A percentile compares a stretch with the other conserved stretches of the same genome.
Conservation (phyloP, 441 rosid genomes). For the Croton setiger region DNA sequence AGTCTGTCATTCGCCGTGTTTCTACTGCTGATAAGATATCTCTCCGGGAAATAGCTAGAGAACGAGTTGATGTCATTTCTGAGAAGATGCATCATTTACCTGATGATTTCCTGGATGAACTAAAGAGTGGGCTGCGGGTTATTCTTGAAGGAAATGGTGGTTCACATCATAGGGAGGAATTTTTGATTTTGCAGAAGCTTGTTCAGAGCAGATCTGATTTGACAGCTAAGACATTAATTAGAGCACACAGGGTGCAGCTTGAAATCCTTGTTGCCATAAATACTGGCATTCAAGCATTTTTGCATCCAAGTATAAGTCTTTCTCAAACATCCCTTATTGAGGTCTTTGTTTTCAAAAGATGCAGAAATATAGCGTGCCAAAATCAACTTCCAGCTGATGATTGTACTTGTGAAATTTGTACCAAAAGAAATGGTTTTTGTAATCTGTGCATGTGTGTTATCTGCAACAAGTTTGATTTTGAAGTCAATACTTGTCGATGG, state of each 20-base stretch:
- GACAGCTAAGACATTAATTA: constrained; percentile 72
- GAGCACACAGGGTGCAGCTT: constrained; percentile 85
- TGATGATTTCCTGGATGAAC: constrained; percentile 74
- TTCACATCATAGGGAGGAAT: constrained; percentile 73
- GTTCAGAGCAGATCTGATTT: constrained; percentile 79
- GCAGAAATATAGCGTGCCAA: constrained; percentile 91
- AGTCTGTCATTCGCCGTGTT: constrained; percentile 58
- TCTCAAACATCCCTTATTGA: constrained; percentile 87
- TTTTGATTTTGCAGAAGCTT: constrained; percentile 68
- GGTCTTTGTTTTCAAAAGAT: constrained; percentile 82
- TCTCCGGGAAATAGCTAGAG: constrained; percentile 79
- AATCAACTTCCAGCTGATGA: constrained; percentile 90
- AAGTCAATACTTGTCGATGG: constrained; percentile 98
- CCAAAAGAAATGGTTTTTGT: constrained; percentile 87
- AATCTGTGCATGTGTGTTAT: constrained; percentile 97
- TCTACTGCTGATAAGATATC: constrained; percentile 68
- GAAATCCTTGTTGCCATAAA: constrained; percentile 89
- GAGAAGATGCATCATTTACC: constrained; percentile 77
- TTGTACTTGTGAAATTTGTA: constrained; percentile 77
- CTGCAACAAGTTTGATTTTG: constrained; percentile 95
- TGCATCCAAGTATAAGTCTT: constrained; percentile 85
- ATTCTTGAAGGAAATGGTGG: constrained; percentile 88
- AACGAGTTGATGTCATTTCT: constrained; percentile 65
- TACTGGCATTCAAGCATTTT: constrained; percentile 90
- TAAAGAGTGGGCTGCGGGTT: constrained; percentile 65